These are phyloP conservation scores for Dictyostelium purpureum DNA, from an alignment of 78 protist genomes.

Conservation along the genomic window DNA sequence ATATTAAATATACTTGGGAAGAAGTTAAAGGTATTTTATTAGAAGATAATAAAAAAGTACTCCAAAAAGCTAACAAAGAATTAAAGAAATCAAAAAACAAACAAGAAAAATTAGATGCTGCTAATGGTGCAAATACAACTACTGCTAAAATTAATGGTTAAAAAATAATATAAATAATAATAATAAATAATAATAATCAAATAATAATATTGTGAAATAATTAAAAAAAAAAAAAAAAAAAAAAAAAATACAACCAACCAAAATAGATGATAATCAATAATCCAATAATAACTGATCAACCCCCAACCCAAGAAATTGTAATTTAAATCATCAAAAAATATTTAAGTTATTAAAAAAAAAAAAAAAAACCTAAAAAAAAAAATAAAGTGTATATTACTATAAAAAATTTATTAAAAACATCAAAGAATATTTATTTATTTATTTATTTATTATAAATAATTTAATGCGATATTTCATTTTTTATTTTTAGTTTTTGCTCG, in stretches of 20 bases:
- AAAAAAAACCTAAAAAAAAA: neutral
- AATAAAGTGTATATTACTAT: neutral
- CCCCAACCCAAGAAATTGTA: too few relatives aligned
- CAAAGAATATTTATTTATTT: too few relatives aligned
- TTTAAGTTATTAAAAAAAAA: neutral
- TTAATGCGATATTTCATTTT: too few relatives aligned
- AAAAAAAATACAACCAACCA: neutral
- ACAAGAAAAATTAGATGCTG: neutral
- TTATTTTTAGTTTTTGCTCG: too few relatives aligned
- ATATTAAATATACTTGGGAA: slow-evolving; percentile 80
- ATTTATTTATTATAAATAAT: too few relatives aligned
- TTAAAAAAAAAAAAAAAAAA: neutral
- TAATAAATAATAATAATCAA: neutral
- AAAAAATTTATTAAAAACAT: too few relatives aligned
- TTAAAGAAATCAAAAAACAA: slow-evolving; percentile 7
- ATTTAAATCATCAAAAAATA: too few relatives aligned
- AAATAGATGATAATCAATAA: neutral
- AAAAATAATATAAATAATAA: neutral
- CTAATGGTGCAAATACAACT: neutral
- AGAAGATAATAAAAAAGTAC: slow-evolving; percentile 59
- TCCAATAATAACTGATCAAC: too few relatives aligned
- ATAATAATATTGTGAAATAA: neutral
- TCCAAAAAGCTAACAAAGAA: slow-evolving; percentile 64
- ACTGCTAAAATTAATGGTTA: slow-evolving; percentile 10
- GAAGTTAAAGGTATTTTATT: slow-evolving; percentile 51